phyloP scores from a whole-genome alignment of 192 early-diverging fungal species.

The Entomortierella parvispora region DNA sequence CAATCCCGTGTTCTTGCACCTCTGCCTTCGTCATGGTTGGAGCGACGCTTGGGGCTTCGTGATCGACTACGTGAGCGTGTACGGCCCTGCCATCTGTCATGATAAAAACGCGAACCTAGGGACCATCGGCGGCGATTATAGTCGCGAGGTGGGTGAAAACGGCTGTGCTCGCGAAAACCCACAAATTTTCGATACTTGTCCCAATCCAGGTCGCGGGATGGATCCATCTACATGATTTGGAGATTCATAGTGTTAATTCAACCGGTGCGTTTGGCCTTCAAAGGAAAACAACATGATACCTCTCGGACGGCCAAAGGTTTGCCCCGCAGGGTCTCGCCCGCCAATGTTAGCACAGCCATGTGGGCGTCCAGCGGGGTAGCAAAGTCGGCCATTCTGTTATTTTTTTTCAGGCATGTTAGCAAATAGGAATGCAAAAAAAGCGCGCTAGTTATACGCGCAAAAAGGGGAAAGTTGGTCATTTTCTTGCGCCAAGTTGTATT shows the following conservation, averaged over 20 bases:
- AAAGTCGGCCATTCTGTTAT: conserved; percentile 95
- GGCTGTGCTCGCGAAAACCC: too few relatives aligned
- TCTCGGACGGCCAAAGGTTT: conserved; percentile 70
- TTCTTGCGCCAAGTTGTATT: too few relatives aligned
- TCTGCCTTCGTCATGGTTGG: neutral
- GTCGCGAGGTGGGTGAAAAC: conserved; percentile 7
- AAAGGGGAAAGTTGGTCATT: too few relatives aligned
- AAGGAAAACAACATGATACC: conserved; percentile 51
- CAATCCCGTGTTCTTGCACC: neutral
- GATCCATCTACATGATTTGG: conserved; percentile 18
- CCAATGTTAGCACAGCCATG: conserved; percentile 83
- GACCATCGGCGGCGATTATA: conserved; percentile 51
- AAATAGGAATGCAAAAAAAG: neutral
- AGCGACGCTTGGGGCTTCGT: too few relatives aligned
- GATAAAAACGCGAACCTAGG: too few relatives aligned
- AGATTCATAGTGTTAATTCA: neutral
- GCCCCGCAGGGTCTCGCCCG: conserved; percentile 77
- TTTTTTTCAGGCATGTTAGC: too few relatives aligned
- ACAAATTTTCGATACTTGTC: too few relatives aligned
- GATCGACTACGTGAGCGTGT: conserved; percentile 56
- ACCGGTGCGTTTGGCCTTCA: too few relatives aligned
- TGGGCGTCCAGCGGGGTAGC: conserved; percentile 76
- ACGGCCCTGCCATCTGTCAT: conserved; percentile 43
- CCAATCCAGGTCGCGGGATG: conserved; percentile 16
- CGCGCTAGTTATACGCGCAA: neutral